A percentile compares a stretch with the other conserved stretches of the same genome.
phyloP scores from a whole-genome alignment of 2,329 filamentous ascomycete genomes.

The Xylariaceae sp. region DNA sequence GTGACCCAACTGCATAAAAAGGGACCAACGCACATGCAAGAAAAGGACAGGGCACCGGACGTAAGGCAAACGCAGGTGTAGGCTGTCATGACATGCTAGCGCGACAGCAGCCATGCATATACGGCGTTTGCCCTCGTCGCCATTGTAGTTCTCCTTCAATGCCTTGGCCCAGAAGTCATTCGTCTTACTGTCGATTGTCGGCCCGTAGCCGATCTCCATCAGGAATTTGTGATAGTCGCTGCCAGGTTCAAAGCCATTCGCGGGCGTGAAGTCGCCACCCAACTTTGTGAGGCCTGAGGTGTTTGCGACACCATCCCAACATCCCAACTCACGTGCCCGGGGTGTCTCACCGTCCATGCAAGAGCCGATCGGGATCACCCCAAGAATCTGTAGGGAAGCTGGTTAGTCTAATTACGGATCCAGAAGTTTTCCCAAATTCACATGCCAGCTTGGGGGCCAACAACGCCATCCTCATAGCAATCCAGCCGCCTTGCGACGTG shows the following conservation, averaged over 20 bases:
- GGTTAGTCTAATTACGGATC: background rate
- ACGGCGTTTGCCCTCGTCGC: conserved; percentile 48
- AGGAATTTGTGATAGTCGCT: conserved; percentile 45
- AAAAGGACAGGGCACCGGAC: conserved; percentile 50
- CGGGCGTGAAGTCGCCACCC: conserved; percentile 37
- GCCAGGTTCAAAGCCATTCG: conserved; percentile 45
- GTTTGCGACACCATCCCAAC: conserved; percentile 39
- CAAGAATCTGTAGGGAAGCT: conserved; percentile 37
- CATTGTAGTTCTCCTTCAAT: conserved; percentile 43
- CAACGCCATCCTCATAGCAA: conserved; percentile 47
- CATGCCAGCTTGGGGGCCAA: conserved; percentile 45
- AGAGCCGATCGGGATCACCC: conserved; percentile 46
- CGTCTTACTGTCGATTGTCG: conserved; percentile 34
- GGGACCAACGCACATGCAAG: conserved; percentile 43
- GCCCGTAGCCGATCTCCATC: conserved; percentile 42
- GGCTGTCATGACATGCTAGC: conserved; percentile 45
- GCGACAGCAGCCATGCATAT: conserved; percentile 42
- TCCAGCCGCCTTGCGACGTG: conserved; percentile 51
- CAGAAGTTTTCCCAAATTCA: conserved; percentile 3
- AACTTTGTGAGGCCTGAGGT: conserved; percentile 40
- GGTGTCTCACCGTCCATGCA: conserved; percentile 52
- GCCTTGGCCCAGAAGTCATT: conserved; percentile 44
- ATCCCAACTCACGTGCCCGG: background rate
- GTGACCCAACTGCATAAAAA: too few species aligned
- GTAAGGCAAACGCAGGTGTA: conserved; percentile 43